Conservation (phyloP, 2,329 filamentous ascomycete species). For the Alternaria tenuissima region DNA sequence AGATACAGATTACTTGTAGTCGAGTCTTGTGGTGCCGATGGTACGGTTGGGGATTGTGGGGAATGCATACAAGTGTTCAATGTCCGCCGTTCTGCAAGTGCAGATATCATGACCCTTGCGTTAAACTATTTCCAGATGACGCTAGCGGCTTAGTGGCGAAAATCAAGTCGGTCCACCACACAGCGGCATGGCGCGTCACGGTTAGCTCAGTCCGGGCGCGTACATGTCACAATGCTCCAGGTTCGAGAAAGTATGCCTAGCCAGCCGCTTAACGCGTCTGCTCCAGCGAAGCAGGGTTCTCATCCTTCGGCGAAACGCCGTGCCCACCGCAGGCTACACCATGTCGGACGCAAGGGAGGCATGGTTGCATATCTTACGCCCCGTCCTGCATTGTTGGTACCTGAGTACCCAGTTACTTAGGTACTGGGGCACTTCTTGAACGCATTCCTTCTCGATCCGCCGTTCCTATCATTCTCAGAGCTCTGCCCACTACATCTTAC, state of each 20-base stretch:
- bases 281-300: neutral
- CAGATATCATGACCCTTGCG: constrained; percentile 1
- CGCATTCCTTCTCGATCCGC: neutral
- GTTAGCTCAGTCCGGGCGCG: neutral
- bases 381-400: neutral
- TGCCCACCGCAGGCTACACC: constrained; percentile 1
- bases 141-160: constrained; percentile 2
- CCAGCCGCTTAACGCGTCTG: neutral
- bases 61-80: neutral
- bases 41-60: neutral
- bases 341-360: neutral
- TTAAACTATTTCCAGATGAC: constrained; percentile 1
- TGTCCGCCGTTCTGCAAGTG: neutral
- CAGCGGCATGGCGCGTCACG: neutral
- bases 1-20: neutral
- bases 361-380: neutral
- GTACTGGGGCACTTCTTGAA: neutral
- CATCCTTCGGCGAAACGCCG: neutral
- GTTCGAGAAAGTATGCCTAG: neutral
- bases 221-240: neutral
- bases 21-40: neutral
- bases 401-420: no score
- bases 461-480: neutral
- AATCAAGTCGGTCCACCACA: neutral
- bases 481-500: neutral